Evolutionary conservation across 306 rosid species (phyloP), one percentile per base, ranked within the genome.

Genomic region (Citrullus mucosospermus): DNA sequence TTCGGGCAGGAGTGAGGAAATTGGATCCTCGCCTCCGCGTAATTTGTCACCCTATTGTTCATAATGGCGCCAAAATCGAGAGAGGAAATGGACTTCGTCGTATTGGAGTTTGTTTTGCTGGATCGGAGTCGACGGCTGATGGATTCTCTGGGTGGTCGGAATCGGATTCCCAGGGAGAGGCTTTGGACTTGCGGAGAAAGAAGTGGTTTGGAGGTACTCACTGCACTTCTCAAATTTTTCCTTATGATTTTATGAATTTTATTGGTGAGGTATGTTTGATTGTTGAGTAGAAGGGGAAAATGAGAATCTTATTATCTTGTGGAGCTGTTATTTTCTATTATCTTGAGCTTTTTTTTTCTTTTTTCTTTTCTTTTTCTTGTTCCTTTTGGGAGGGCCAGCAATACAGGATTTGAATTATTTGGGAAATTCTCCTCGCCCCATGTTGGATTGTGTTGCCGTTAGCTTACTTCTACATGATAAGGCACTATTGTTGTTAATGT

Each of bases 61-160:
- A 70, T 14, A 83, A 69, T 48, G 75, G 79, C 60, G 86, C 61
- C 55, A 73, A 54, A 30, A 57, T 68, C 17, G 82, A 70, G 66
- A 81, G 41, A 18, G 84, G 75, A 46, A 39, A 79, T 0, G 82
- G 85, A 9, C 81, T 80, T 9, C 80, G 80, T 16, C 78, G 84
- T 1, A 28, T 2, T 36, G 85, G 71, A 72, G 58, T 76, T 61
- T 76, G 82, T 59, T 84, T 81, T 88, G 83, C 76, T 68, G 85
- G 81, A 74, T 73, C 89, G 54, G 88, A 85, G 25, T 73, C 86
- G 6, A 73, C 70, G 11, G 57, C 9, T 9, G 97, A 91, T 44
- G 91, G 86, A 1, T 88, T 92, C 60, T 88, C 97, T 15, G 99
- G 99, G 25, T 96, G 98, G 99, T 90, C 97, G 61, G 86, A 85